phyloP scores from a whole-genome alignment of 176 grass and related monocot genomes.

The Leersia perrieri region DNA sequence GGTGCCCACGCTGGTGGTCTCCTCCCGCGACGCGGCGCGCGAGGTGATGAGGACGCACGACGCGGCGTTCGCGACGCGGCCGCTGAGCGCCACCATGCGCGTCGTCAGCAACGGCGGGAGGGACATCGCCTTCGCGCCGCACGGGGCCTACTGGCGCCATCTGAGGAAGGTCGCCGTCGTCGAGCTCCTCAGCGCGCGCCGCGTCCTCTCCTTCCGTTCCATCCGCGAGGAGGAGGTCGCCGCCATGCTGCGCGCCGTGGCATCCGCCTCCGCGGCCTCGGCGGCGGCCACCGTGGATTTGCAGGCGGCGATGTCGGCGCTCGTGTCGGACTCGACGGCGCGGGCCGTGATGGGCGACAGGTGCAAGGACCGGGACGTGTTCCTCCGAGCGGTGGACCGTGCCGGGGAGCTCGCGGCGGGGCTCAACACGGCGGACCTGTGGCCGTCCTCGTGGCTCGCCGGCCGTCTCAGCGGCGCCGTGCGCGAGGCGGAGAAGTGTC shows the following conservation, averaged over 20 bases:
- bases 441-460: constrained; percentile 35
- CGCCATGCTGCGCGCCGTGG: not conserved
- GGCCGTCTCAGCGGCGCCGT: constrained; percentile 17
- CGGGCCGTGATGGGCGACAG: constrained; percentile 42
- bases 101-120: constrained; percentile 3
- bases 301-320: constrained; percentile 16
- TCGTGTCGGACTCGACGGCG: constrained; percentile 22
- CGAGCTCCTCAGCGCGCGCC: constrained; percentile 40
- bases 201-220: not conserved
- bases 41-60: constrained; percentile 55
- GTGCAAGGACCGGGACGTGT: constrained; percentile 36
- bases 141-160: constrained; percentile 52
- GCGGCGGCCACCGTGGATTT: constrained; percentile 24
- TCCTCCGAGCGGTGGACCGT: constrained; percentile 11
- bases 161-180: constrained; percentile 37
- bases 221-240: constrained; percentile 40
- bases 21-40: constrained; percentile 39
- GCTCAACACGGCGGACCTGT: constrained; percentile 45
- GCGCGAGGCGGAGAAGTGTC: constrained; percentile 10
- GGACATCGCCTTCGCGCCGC: constrained; percentile 53
- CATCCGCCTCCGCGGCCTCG: not conserved
- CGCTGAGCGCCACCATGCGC: constrained; percentile 21
- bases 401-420: constrained; percentile 4
- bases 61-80: constrained; percentile 30
- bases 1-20: constrained; percentile 32